Conservation (phyloP, 2,329 filamentous ascomycete species). For the Simplicillium aogashimaense region DNA sequence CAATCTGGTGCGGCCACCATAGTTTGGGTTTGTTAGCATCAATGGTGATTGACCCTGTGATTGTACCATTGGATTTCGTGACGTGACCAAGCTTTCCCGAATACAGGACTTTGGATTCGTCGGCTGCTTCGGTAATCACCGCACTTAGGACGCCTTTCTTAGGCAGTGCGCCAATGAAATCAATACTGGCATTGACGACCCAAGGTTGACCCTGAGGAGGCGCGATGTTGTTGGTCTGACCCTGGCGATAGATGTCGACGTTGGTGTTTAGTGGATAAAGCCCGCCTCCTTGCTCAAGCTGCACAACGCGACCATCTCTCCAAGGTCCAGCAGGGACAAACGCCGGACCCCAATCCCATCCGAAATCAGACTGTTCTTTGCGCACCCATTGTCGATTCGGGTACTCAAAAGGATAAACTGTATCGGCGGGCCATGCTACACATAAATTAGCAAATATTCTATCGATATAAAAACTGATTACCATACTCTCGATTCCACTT, state of each 20-base stretch:
- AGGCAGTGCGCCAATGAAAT: conserved; percentile 40
- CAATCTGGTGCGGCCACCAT: conserved; percentile 52
- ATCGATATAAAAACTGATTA: not conserved
- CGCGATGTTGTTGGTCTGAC: conserved; percentile 47
- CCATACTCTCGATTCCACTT: conserved; percentile 2
- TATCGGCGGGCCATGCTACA: not conserved
- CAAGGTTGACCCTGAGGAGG: conserved; percentile 47
- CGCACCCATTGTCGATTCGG: conserved; percentile 25
- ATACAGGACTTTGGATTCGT: conserved; percentile 12
- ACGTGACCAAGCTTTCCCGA: conserved; percentile 25
- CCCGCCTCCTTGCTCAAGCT: conserved; percentile 29
- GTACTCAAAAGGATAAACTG: conserved; percentile 2
- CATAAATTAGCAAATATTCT: not conserved
- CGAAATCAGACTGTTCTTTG: conserved; percentile 54
- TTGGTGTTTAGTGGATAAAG: conserved; percentile 34
- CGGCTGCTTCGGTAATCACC: conserved; percentile 31
- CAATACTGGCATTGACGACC: conserved; percentile 51
- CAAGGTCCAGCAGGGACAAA: conserved; percentile 55
- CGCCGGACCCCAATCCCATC: conserved; percentile 54
- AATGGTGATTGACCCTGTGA: conserved; percentile 38
- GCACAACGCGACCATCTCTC: conserved; percentile 47
- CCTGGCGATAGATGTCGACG: conserved; percentile 48
- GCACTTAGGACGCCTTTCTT: conserved; percentile 31
- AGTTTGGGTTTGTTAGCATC: conserved; percentile 34
- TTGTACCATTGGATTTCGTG: conserved; percentile 26